Evolutionary conservation across 176 grass and related monocot species (phyloP), one percentile per base, ranked within the genome.

Genomic region (Eremochloa ophiuroides): DNA sequence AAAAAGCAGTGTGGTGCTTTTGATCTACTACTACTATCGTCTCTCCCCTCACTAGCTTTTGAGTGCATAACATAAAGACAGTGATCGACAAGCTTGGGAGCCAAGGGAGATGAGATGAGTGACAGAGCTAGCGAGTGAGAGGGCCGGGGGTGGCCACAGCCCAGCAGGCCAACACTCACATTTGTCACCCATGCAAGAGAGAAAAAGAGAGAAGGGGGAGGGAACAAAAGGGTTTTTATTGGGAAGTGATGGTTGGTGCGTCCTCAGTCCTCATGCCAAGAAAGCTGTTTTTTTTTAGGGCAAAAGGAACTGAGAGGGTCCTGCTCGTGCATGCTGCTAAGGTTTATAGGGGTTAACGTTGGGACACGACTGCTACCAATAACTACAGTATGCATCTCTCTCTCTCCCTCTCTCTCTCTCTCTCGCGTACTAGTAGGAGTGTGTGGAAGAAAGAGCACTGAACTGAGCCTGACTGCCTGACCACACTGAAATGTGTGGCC

Each of bases 221-320:
- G 33, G 31, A 55, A 51, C 18, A 13, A 50, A 73, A 55, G 50
- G 77, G 82, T 18, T 80, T 89, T 89, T 85, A 89, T 89, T 81
- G 71, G 76, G 47, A 89, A 80, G 87, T 89, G 87, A 89, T 89
- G 87, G 87, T 85, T 76, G 87, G 87, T 89, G 77, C 82, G 76
- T 80, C 87, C 77, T 89, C 87, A 85, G 80, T 80, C 82, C 77
- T 89, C 87, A 85, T 85, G 82, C 87, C 71, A 89, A 85, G 71
- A 89, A 89, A 89, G 87, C 71, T 81, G 82, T 66, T 89, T 89
- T 85, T 85, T 84, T 35, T 29, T 59, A 60, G 41, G 41, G 8
- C 41, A 43, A 43, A 43, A 43, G 22, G 59, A 5, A 18, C 42
- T 31, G 17, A 69, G 62, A 46, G 69, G 77, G 82, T 60, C 87